phyloP scores from a whole-genome alignment of 1,284 basidiomycete genomes.

The Fomes fomentarius region DNA sequence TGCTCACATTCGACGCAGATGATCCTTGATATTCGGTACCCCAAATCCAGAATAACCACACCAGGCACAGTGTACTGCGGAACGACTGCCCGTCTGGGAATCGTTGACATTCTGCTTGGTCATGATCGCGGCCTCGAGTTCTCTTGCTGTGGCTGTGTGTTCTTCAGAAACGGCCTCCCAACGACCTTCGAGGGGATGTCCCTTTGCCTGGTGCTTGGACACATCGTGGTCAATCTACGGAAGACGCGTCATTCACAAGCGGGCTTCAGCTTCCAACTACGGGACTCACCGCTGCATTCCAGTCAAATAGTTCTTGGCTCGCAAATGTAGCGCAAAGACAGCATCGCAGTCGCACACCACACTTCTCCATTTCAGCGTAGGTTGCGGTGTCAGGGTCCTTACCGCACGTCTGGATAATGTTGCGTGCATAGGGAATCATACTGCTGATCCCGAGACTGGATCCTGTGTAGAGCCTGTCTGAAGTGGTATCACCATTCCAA shows the following conservation, averaged over 20 bases:
- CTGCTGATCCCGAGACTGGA: not conserved
- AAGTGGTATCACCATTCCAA: too few relatives aligned
- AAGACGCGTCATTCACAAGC: not conserved
- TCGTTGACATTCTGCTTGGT: not conserved
- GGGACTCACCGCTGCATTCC: constrained; percentile 8
- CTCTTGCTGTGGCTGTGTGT: not conserved
- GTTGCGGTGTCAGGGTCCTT: constrained; percentile 45
- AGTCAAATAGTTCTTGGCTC: constrained; percentile 1
- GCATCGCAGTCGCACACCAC: constrained; percentile 34
- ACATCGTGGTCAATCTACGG: not conserved
- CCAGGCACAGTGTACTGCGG: not conserved
- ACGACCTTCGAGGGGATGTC: not conserved
- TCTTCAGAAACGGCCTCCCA: not conserved
- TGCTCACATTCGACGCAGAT: not conserved
- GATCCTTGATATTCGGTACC: not conserved
- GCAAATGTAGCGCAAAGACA: not conserved
- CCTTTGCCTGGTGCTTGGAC: too few relatives aligned
- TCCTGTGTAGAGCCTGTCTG: not conserved
- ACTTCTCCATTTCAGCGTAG: constrained; percentile 44
- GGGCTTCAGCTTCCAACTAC: not conserved
- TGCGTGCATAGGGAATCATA: constrained; percentile 9
- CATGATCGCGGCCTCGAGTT: not conserved
- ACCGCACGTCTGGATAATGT: constrained; percentile 39
- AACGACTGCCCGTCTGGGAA: not conserved
- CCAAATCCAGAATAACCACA: not conserved